These are phyloP conservation scores for Asterochloris sp. DNA, from an alignment of 139 green algal species.

Conservation along the genomic window DNA sequence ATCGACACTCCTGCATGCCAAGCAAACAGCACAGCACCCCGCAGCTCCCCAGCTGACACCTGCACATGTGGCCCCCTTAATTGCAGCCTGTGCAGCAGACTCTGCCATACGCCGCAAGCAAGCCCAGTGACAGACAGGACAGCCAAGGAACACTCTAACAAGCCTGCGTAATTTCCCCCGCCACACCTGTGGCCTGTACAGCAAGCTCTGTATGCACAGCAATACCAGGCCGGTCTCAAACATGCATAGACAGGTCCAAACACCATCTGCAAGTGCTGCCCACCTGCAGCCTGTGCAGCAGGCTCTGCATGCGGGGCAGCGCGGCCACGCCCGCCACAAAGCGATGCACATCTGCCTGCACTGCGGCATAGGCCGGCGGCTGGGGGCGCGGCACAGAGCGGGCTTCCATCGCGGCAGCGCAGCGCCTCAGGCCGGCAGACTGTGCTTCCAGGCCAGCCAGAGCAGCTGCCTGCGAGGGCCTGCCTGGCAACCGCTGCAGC, in stretches of 20 bases:
- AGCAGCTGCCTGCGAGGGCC: slow-evolving; percentile 40
- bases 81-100: no score
- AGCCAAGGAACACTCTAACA: no score
- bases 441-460: slow-evolving; percentile 29
- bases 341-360: slow-evolving; percentile 40
- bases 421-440: slow-evolving; percentile 4
- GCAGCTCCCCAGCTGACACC: no score
- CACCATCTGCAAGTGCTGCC: neutral
- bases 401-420: slow-evolving; percentile 24
- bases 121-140: no score
- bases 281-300: slow-evolving; percentile 2
- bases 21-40: no score
- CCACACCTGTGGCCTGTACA: no score
- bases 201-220: neutral
- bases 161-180: no score
- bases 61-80: no score
- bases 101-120: no score
- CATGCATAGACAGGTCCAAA: neutral
- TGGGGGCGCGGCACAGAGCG: slow-evolving; percentile 63
- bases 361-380: slow-evolving; percentile 61
- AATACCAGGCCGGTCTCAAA: neutral
- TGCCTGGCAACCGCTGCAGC: slow-evolving; percentile 56
- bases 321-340: slow-evolving; percentile 38
- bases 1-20: no score
- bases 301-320: slow-evolving; percentile 15